Conservation (phyloP, 768 basidiomycete genomes). For the Phaffia tasmanica region DNA sequence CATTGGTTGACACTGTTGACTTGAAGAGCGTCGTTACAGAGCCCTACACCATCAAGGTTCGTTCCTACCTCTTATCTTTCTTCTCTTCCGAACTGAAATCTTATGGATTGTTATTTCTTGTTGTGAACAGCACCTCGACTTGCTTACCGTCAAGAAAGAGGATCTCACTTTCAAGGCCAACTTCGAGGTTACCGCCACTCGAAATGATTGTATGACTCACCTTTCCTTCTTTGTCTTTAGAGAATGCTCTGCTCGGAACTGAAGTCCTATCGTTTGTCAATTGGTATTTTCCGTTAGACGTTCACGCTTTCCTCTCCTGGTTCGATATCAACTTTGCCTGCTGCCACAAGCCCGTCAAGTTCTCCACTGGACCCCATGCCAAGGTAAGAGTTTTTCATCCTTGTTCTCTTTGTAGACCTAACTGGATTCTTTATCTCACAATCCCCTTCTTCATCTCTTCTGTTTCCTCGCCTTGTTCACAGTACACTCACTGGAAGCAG, state of each 20-base stretch:
- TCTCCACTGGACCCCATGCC: constrained; percentile 95
- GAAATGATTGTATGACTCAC: constrained; percentile 75
- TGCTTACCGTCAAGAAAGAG: constrained; percentile 85
- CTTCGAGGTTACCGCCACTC: constrained; percentile 67
- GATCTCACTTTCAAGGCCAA: constrained; percentile 75
- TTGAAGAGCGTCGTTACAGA: constrained; percentile 88
- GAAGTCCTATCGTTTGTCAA: background rate
- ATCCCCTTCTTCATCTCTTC: background rate
- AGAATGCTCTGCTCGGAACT: background rate
- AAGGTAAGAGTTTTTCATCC: constrained; percentile 38
- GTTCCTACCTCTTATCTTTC: constrained; percentile 22
- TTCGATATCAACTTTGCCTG: constrained; percentile 94
- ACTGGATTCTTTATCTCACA: background rate
- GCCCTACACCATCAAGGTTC: constrained; percentile 76
- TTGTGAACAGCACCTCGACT: constrained; percentile 60
- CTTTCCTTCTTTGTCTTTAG: background rate
- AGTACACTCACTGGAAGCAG: constrained; percentile 92
- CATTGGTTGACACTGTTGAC: constrained; percentile 97
- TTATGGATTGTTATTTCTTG: background rate
- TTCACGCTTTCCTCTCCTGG: constrained; percentile 98
- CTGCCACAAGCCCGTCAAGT: constrained; percentile 88
- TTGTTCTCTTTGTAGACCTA: background rate
- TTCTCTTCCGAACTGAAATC: background rate
- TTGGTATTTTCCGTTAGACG: constrained; percentile 46
- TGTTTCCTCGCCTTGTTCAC: background rate